Base-by-base conservation (phyloP, 352 stramenopile genomes). In the Salisapilia sapeloensis region DNA sequence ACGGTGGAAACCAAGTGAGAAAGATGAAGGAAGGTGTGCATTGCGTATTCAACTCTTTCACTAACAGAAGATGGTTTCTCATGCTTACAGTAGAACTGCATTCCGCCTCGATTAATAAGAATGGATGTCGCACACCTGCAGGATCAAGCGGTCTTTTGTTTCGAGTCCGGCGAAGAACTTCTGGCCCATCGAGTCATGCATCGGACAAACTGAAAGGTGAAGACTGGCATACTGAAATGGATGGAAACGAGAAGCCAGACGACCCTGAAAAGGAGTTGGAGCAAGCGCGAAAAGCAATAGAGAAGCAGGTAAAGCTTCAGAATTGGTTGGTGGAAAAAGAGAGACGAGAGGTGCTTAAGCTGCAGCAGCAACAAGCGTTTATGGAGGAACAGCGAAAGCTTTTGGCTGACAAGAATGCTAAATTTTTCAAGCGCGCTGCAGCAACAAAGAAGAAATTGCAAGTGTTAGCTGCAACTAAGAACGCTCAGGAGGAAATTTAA, bases 261-360 rank as follows among this genome's bases (percentile, higher is more conserved):
- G 61, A 67, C 19, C 44, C 64, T 15, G 56, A 84, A 38, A 76
- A 67, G 31, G 59, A 81, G 38, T 46, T 85, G 12, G 64, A 77
- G 33, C 27, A 57, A 8, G 72, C 63, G 4, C 66, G 67, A 14
- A 83, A 89, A 28, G 76, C 76, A 11, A 89, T 93, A 38, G 75
- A 86, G 40, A 92, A 92, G 53, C 76, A 94, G 35, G 66, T 74
- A 2, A 91, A 91, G 29, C 43, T 94, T 17, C 76, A 92, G 31
- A 82, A 72, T 21, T 94, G 79, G 79, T 52, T 93, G 13, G 55
- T 86, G 11, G 69, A 92, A 35, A 95, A 95, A 35, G 82, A 93
- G 39, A 60, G 67, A 19, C 62, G 69, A 25, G 75, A 92, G 38
- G 48, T 91, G 33, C 46, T 82, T 20, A 78, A 81, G 40, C 55